A percentile compares a stretch with the other conserved stretches of the same genome.
phyloP scores from a whole-genome alignment of 305 asterid genomes.

The Solanum aculeatissimum region DNA sequence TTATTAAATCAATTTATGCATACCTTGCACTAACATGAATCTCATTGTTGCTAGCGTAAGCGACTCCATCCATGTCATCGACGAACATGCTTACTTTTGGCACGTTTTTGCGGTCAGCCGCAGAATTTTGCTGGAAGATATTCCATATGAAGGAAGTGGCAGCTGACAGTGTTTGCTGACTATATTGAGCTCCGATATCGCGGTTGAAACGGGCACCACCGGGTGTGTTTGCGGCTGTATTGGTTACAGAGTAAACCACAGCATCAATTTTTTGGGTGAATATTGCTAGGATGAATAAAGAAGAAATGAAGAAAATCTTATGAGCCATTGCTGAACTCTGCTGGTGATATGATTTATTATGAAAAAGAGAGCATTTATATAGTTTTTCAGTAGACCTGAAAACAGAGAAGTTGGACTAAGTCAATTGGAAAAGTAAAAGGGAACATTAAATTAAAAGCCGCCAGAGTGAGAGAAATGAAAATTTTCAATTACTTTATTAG shows the following conservation, averaged over 20 bases:
- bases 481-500: not conserved
- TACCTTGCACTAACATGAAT: not conserved
- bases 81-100: conserved; percentile 1
- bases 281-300: not conserved
- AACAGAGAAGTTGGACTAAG: not conserved
- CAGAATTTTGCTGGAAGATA: conserved; percentile 1
- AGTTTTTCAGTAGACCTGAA: not conserved
- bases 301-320: not conserved
- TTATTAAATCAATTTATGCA: not conserved
- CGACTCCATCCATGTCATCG: not conserved
- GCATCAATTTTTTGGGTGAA: not conserved
- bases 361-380: not conserved
- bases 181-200: conserved; percentile 12
- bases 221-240: not conserved
- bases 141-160: conserved; percentile 22
- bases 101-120: conserved; percentile 2
- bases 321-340: not conserved
- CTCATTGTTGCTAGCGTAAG: not conserved
- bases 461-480: not conserved
- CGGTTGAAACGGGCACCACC: conserved; percentile 20
- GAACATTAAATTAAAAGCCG: not conserved
- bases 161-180: not conserved
- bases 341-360: not conserved
- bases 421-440: not conserved
- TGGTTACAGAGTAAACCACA: conserved; percentile 10